Evolutionary conservation across 306 rosid genomes (phyloP), one percentile per base, ranked within the genome.

Genomic region (Gastrolobium villosum): DNA sequence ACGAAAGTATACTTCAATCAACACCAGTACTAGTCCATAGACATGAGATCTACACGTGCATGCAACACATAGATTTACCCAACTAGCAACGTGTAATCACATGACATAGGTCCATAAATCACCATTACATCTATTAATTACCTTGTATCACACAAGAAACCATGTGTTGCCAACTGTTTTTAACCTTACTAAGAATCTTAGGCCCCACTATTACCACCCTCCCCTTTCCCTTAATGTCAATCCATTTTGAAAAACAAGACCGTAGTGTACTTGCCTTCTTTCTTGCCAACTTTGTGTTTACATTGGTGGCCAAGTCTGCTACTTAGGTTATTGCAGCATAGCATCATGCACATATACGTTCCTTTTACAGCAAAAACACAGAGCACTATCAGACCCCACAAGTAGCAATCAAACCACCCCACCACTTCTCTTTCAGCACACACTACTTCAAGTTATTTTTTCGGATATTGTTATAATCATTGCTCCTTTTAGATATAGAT

Each of bases 111-210:
- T 43, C 90, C 91, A 84, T 77, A 65, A 68, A 81, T 77, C 82
- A 79, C 82, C 85, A 79, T 64, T 72, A 77, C 46, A 34, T 80
- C 64, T 41, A 72, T 68, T 72, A 57, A 53, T 52, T 66, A 54
- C 26, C 10, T 77, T 55, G 8, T 71, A 81, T 75, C 89, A 87
- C 87, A 84, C 89, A 59, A 50, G 74, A 75, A 74, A 77, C 92
- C 96, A 92, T 86, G 94, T 91, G 98, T 87, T 71, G 96, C 87
- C 92, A 81, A 89, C 90, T 87, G 86, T 84, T 74, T 79, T 59
- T 75, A 84, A 61, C 78, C 85, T 75, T 49, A 66, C 81, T 65
- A 62, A 81, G 86, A 67, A 56, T 62, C 64, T 57, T 34, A 77
- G 85, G 82, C 10, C 86, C 86, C 88, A 71, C 82, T 62, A 50